Evolutionary conservation across 129 eudicot species (phyloP), one percentile per base, ranked within the genome.

Genomic region (Flaveria linearis): DNA sequence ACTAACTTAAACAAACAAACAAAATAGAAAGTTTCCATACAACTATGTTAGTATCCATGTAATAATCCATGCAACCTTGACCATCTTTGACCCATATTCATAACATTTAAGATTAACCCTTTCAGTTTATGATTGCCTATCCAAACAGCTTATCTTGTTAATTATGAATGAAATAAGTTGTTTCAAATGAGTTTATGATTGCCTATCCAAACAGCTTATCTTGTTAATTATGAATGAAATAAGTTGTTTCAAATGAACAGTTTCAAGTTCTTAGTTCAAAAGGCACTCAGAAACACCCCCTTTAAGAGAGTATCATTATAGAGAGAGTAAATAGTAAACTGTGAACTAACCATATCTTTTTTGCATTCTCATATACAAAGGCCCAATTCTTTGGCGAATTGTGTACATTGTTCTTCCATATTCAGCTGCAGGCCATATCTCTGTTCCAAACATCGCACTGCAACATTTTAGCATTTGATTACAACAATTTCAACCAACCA

Each of bases 351-450:
- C 99, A 69, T 87, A 84, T 89, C 82, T 85, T 85, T 94, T 94
- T 85, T 88, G 85, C 97, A 94, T 89, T 78, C 68, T 91, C 99
- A 94, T 94, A 64, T 85, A 91, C 68, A 94, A 83, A 10, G 99
- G 99, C 33, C 99, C 99, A 1, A 94, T 78, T 80, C 99, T 87
- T 82, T 87, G 93, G 50, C 99, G 86, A 69, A 94, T 91, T 53
- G 99, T 94, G 80, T 94, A 94, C 99, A 94, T 94, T 36, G 99
- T 94, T 77, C 99, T 87, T 65, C 99, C 99, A 73, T 94, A 94
- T 86, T 94, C 99, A 71, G 99, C 99, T 23, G 99, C 99, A 69
- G 99, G 97, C 99, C 99, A 94, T 43, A 94, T 84, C 82, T 93
- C 98, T 9, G 90, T 89, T 78, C 98, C 98, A 77, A 93, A 93